phyloP scores from a whole-genome alignment of 768 basidiomycete genomes.

The Xerocomellus intermedius region DNA sequence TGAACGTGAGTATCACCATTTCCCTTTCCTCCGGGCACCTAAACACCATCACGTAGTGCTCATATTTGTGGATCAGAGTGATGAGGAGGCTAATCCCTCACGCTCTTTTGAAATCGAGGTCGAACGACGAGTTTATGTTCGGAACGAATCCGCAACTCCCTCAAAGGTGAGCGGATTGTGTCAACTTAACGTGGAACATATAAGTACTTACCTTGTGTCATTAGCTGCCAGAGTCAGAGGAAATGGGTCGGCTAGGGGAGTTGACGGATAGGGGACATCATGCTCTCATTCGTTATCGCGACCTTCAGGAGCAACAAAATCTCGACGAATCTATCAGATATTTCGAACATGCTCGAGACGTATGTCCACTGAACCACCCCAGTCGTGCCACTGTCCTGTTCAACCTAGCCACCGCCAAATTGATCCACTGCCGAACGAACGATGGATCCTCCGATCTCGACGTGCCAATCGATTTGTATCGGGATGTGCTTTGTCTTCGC shows the following conservation, averaged over 20 bases:
- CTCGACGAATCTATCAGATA: slow-evolving; percentile 21
- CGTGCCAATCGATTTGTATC: neutral
- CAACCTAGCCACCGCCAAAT: slow-evolving; percentile 6
- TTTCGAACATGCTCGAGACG: slow-evolving; percentile 9
- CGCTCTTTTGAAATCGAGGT: neutral
- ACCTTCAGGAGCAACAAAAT: neutral
- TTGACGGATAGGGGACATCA: neutral
- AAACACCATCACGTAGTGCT: neutral
- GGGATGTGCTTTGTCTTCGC: no score
- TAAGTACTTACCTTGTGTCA: neutral
- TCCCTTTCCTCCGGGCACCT: neutral
- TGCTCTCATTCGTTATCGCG: neutral
- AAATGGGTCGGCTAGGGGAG: neutral
- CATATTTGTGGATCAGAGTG: neutral
- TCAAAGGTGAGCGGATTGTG: neutral
- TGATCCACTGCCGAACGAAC: neutral
- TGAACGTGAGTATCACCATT: neutral
- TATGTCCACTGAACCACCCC: slow-evolving; percentile 14
- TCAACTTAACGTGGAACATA: neutral
- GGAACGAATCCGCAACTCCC: neutral
- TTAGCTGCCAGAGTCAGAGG: neutral
- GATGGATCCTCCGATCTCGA: neutral
- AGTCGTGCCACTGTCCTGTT: slow-evolving; percentile 6
- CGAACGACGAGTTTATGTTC: neutral
- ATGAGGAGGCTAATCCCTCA: neutral